phyloP scores from a whole-genome alignment of 805 yeast genomes.

The Hanseniaspora opuntiae region DNA sequence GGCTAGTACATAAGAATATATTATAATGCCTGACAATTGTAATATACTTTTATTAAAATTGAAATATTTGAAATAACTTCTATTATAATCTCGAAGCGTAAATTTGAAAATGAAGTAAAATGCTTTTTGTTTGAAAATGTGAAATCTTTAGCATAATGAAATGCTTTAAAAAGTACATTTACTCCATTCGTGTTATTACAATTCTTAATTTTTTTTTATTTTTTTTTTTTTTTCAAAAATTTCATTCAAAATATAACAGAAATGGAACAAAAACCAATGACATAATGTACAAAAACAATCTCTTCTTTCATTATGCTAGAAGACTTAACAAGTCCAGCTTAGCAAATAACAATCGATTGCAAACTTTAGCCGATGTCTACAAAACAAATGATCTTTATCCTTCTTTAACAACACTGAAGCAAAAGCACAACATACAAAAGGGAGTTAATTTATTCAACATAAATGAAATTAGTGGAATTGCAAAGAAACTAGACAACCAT shows the following conservation, averaged over 20 bases:
- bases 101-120: too few relatives aligned
- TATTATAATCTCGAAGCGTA: too few relatives aligned
- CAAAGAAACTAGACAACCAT: neutral
- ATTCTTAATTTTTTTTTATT: too few relatives aligned
- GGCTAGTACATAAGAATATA: neutral
- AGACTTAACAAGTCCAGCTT: neutral
- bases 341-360: neutral
- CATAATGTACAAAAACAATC: neutral
- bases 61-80: too few relatives aligned
- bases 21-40: neutral
- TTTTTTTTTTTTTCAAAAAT: too few relatives aligned
- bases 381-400: constrained; percentile 1
- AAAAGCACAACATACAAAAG: neutral
- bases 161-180: too few relatives aligned
- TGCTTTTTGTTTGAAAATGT: too few relatives aligned
- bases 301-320: neutral
- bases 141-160: too few relatives aligned
- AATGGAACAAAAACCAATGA: neutral
- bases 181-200: too few relatives aligned
- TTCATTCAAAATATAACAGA: too few relatives aligned
- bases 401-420: neutral
- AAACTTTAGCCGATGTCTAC: neutral
- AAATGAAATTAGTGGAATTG: neutral
- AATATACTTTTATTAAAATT: too few relatives aligned
- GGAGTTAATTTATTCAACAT: neutral